Conservation (phyloP, 306 rosid genomes). For the Cucumis melo region DNA sequence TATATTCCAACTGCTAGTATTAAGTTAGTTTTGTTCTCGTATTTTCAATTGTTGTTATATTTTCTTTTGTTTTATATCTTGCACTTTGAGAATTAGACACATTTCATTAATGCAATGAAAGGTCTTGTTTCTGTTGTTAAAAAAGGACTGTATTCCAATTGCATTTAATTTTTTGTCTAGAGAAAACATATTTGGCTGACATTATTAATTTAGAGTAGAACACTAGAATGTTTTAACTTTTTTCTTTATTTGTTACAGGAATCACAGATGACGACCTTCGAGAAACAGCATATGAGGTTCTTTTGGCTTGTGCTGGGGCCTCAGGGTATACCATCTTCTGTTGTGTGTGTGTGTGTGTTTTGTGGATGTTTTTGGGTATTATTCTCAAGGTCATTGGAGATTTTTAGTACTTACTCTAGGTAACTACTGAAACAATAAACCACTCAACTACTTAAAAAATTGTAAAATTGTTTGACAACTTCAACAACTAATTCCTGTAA, state of each 20-base stretch:
- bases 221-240: background rate
- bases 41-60: too few relatives aligned
- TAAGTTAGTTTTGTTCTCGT: too few relatives aligned
- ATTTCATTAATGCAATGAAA: too few relatives aligned
- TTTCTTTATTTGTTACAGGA: constrained; percentile 23
- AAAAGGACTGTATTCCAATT: background rate
- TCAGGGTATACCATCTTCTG: constrained; percentile 48
- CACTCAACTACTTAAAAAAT: background rate
- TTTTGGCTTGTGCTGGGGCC: constrained; percentile 98
- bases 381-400: background rate
- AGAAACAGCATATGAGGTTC: constrained; percentile 87
- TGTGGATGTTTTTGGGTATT: background rate
- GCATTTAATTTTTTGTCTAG: background rate
- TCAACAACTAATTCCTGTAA: too few relatives aligned
- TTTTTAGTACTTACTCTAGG: background rate
- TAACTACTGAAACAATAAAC: background rate
- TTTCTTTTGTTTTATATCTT: too few relatives aligned
- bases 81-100: too few relatives aligned
- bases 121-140: too few relatives aligned
- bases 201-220: background rate
- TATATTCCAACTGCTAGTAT: background rate
- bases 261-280: constrained; percentile 81
- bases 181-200: background rate
- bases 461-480: background rate
- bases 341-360: background rate